Conservation (phyloP, 441 rosid species). For the Erysimum pusillum region DNA sequence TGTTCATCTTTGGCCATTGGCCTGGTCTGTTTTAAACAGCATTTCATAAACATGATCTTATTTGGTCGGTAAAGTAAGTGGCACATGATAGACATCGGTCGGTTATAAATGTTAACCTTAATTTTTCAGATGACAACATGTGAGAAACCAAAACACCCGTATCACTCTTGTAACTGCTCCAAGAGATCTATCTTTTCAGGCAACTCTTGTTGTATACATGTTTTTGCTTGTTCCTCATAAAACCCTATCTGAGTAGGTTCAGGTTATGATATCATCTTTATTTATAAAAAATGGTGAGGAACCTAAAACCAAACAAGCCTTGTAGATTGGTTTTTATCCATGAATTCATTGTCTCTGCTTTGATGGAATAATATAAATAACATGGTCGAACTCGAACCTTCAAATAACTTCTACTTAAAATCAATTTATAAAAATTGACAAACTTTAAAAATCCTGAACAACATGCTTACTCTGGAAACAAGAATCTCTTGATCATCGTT, state of each 20-base stretch:
- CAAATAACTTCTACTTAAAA: no score
- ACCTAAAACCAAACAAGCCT: not conserved
- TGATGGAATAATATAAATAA: not conserved
- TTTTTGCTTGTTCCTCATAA: not conserved
- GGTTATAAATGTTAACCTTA: not conserved
- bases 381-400: no score
- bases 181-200: not conserved
- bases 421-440: no score
- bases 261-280: not conserved
- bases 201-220: not conserved
- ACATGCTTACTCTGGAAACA: no score
- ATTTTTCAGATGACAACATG: not conserved
- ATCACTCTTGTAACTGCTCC: not conserved
- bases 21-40: not conserved
- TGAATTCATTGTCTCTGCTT: not conserved
- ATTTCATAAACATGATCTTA: not conserved
- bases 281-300: not conserved
- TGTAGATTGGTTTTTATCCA: not conserved
- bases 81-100: not conserved
- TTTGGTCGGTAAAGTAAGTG: conserved; percentile 1
- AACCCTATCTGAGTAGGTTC: not conserved
- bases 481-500: no score
- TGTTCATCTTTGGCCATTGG: no score
- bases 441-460: no score
- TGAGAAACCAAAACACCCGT: not conserved